Evolutionary conservation across 768 basidiomycete genomes (phyloP).

Genomic region (Phlebiopsis gigantea): DNA sequence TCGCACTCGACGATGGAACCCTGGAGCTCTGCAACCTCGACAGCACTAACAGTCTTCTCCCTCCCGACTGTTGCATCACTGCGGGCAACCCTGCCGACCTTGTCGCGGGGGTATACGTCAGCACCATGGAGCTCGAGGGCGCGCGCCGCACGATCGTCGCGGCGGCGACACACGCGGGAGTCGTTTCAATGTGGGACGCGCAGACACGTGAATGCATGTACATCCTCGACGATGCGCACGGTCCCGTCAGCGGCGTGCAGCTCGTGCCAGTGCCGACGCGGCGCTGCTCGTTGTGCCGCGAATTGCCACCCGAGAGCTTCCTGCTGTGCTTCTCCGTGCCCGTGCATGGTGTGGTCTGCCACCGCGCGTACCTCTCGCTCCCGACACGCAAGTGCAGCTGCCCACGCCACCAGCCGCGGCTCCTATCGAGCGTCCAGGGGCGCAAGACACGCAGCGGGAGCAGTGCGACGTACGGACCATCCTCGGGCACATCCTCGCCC

Average conservation of each 20-base stretch:
- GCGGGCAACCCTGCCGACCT: conserved; percentile 56
- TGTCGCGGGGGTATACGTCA: conserved; percentile 50
- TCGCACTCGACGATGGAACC: conserved; percentile 60
- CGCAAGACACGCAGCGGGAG: conserved; percentile 64
- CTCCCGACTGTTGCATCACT: conserved; percentile 43
- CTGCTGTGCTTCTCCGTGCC: conserved; percentile 62
- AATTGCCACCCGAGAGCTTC: conserved; percentile 61
- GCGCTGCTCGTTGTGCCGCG: conserved; percentile 67
- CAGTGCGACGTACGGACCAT: conserved; percentile 17
- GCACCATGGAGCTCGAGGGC: conserved; percentile 46
- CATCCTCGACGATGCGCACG: conserved; percentile 55
- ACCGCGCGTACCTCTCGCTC: conserved; percentile 52
- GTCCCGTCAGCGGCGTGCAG: conserved; percentile 53
- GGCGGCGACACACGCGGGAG: conserved; percentile 59
- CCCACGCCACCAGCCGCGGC: conserved; percentile 40
- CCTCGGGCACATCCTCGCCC: conserved; percentile 41
- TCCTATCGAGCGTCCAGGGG: conserved; percentile 43
- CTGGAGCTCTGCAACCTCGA: conserved; percentile 56
- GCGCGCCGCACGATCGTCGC: conserved; percentile 49
- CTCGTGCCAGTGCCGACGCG: conserved; percentile 49
- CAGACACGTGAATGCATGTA: conserved; percentile 57
- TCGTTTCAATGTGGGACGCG: conserved; percentile 74
- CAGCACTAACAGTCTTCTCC: conserved; percentile 36
- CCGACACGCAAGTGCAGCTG: conserved; percentile 66
- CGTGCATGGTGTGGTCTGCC: conserved; percentile 50